phyloP scores from a whole-genome alignment of 2,329 filamentous ascomycete species.

The Botrytis fabae region DNA sequence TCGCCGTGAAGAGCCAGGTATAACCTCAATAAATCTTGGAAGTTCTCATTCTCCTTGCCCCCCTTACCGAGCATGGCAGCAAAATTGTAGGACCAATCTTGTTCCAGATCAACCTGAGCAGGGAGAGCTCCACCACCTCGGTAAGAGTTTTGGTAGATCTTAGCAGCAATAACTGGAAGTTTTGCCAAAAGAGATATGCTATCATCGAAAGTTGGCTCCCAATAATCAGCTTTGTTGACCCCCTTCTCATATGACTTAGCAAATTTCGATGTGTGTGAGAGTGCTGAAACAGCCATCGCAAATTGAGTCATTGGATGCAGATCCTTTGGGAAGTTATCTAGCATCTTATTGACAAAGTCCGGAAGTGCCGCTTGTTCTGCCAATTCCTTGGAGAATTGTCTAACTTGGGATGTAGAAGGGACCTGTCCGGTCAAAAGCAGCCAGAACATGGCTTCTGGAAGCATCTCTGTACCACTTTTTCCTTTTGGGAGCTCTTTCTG shows the following conservation, averaged over 20 bases:
- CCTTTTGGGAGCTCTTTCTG: slow-evolving; percentile 93
- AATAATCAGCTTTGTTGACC: slow-evolving; percentile 94
- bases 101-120: slow-evolving; percentile 72
- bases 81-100: slow-evolving; percentile 99
- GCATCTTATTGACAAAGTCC: slow-evolving; percentile 79
- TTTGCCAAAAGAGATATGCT: slow-evolving; percentile 91
- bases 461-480: slow-evolving; percentile 89
- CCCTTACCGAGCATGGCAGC: slow-evolving; percentile 92
- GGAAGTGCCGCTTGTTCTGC: slow-evolving; percentile 85
- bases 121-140: slow-evolving; percentile 74
- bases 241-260: slow-evolving; percentile 91
- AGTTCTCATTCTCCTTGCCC: slow-evolving; percentile 83
- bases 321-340: slow-evolving; percentile 84
- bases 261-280: slow-evolving; percentile 93
- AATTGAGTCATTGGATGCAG: slow-evolving; percentile 99
- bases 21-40: slow-evolving; percentile 90
- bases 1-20: slow-evolving; percentile 97
- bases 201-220: slow-evolving; percentile 98
- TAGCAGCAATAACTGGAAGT: slow-evolving; percentile 92
- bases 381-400: slow-evolving; percentile 78
- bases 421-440: slow-evolving; percentile 91
- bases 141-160: slow-evolving; percentile 95
- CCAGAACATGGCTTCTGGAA: slow-evolving; percentile 99
- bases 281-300: slow-evolving; percentile 88
- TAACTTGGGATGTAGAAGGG: slow-evolving; percentile 78